Evolutionary conservation across 495 filamentous ascomycete genomes (phyloP).

Genomic region (Clohesyomyces aquaticus): DNA sequence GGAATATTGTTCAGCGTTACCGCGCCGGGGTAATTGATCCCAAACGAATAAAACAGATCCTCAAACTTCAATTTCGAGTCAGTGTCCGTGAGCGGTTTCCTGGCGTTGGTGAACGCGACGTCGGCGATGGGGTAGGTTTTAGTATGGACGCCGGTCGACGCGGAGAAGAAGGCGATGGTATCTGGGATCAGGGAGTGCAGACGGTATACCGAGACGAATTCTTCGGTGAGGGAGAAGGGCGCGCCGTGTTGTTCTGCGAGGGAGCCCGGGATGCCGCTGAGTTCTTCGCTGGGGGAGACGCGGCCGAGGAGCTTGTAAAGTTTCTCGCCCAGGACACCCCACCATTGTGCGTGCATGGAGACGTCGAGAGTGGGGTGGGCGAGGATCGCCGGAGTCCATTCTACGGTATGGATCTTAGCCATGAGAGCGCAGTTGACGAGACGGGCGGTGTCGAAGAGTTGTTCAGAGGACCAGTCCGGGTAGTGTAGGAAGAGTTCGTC

Average conservation of each 20-base stretch:
- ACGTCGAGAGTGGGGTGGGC: constrained; percentile 50
- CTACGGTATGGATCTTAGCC: constrained; percentile 55
- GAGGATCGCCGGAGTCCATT: constrained; percentile 55
- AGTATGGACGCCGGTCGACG: constrained; percentile 42
- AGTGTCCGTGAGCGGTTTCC: constrained; percentile 38
- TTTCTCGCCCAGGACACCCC: constrained; percentile 51
- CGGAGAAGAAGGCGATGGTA: constrained; percentile 50
- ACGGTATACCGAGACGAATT: constrained; percentile 53
- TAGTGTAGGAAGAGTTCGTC: constrained; percentile 43
- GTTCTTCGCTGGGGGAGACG: constrained; percentile 47
- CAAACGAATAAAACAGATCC: constrained; percentile 54
- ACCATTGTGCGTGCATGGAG: constrained; percentile 52
- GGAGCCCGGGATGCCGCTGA: constrained; percentile 51
- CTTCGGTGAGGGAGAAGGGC: constrained; percentile 49
- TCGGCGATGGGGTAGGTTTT: constrained; percentile 42
- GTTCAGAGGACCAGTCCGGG: constrained; percentile 45
- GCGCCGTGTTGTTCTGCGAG: constrained; percentile 46
- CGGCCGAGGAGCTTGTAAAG: constrained; percentile 49
- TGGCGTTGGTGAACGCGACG: constrained; percentile 46
- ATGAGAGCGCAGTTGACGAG: constrained; percentile 54
- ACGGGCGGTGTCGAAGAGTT: constrained; percentile 52
- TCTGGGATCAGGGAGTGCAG: constrained; percentile 53
- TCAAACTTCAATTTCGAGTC: constrained; percentile 43
- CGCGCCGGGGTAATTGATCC: constrained; percentile 53
- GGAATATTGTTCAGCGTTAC: constrained; percentile 51